These are phyloP conservation scores for Psilocybe subaeruginosa DNA, from an alignment of 768 basidiomycete species.

Conservation along the genomic window DNA sequence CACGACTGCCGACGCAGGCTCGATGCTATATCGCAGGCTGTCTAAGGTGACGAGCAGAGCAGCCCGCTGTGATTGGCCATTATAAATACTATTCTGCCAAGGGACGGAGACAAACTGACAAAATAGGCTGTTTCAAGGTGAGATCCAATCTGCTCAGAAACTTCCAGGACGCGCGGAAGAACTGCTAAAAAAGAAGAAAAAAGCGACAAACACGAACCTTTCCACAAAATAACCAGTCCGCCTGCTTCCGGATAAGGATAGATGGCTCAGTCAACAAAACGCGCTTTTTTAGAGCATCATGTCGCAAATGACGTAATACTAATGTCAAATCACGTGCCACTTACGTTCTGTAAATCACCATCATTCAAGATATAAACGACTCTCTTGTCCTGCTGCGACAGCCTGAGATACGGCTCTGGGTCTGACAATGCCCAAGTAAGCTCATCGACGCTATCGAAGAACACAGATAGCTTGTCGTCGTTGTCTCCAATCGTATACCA, in stretches of 20 bases:
- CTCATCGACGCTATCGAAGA: not conserved
- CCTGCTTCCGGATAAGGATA: slow-evolving; percentile 3
- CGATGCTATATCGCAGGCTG: not conserved
- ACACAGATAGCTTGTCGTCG: slow-evolving; percentile 1
- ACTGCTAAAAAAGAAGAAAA: slow-evolving; percentile 4
- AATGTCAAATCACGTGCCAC: not conserved
- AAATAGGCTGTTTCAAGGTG: slow-evolving; percentile 2
- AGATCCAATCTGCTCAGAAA: slow-evolving; percentile 7
- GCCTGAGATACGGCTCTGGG: slow-evolving; percentile 1
- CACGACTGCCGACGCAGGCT: not conserved
- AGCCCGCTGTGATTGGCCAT: not conserved
- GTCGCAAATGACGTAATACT: slow-evolving; percentile 2
- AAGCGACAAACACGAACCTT: slow-evolving; percentile 4
- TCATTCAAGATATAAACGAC: slow-evolving; percentile 1
- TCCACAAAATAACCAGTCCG: slow-evolving; percentile 5
- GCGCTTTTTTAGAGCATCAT: not conserved
- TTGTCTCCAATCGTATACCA: not conserved
- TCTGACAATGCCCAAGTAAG: slow-evolving; percentile 21
- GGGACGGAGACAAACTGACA: not conserved
- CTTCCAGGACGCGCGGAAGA: slow-evolving; percentile 4
- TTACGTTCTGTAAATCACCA: not conserved
- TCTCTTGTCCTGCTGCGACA: slow-evolving; percentile 9
- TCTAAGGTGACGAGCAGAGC: not conserved
- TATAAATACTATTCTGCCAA: not conserved
- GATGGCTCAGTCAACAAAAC: not conserved